Base-by-base conservation (phyloP, 495 filamentous ascomycete genomes). In the Schizothecium vesticola region DNA sequence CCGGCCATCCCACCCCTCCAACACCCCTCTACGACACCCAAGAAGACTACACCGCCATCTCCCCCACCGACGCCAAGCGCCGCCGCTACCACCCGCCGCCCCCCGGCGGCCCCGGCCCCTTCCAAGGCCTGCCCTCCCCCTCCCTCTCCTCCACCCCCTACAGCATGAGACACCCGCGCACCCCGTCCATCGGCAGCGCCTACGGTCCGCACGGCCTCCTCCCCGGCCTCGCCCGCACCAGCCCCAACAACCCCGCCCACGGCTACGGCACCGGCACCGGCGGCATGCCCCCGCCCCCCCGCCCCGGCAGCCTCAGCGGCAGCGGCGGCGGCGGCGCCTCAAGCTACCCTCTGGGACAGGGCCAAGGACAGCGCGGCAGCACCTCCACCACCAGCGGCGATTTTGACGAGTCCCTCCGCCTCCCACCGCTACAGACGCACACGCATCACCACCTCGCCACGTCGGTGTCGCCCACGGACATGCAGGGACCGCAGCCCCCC, bases 401-500 rank as follows among this genome's bases (percentile, higher is more conserved):
- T 2, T 81, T 82, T 22, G 81, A 81, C 64, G 78, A 83, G 61
- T 80, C 78, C 26, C 78, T 83, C 13, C 77, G 81, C 59, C 80
- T 92, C 1, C 87, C 90, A 4, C 90, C 90, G 1, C 70, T 91
- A 21, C 86, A 89, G 69, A 85, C 84, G 11, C 75, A n/a, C n/a
- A n/a, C n/a, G n/a, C n/a, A n/a, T n/a, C n/a, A 76, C 55, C 83
- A 76, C 63, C 63, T 76, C 8, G 61, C 79, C 2, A 71, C 76
- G 25, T 73, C 76, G 0, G 64, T 43, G 6, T 73, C 67, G 0
- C 13, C 28, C 59, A 31, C 29, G 60, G 24, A 25, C 61, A 3
- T 22, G 0, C 56, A 26, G n/a, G 3, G 56, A 29, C 62, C 3
- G 51, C n/a, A 64, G n/a, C 61, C 8, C 7, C 56, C 64, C 21